phyloP scores from a whole-genome alignment of 345 rosid species.

The Draba incana region DNA sequence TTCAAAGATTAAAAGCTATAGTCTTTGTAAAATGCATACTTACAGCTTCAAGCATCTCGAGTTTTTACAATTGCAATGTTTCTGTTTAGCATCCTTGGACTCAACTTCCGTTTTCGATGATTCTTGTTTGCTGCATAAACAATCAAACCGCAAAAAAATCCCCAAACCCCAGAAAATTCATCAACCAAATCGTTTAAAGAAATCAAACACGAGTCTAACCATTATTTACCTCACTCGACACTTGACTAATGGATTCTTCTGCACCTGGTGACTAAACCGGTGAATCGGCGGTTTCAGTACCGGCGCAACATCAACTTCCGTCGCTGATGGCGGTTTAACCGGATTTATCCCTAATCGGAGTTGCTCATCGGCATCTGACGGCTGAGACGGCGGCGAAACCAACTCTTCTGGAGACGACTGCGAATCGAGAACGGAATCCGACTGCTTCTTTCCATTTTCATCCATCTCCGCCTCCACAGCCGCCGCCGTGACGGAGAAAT shows the following conservation, averaged over 20 bases:
- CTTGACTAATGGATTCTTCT: constrained; percentile 43
- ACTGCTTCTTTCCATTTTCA: constrained; percentile 31
- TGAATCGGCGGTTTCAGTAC: constrained; percentile 40
- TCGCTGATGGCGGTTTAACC: constrained; percentile 25
- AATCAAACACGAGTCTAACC: background rate
- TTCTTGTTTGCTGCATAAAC: constrained; percentile 51
- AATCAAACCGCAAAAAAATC: constrained; percentile 1
- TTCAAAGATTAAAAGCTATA: background rate
- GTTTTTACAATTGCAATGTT: constrained; percentile 74
- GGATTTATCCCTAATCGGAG: constrained; percentile 27
- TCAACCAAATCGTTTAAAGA: background rate
- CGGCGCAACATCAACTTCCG: constrained; percentile 36
- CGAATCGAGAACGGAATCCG: constrained; percentile 31
- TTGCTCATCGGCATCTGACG: constrained; percentile 19
- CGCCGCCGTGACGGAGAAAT: constrained; percentile 50
- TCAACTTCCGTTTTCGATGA: constrained; percentile 47
- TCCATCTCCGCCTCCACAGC: constrained; percentile 39
- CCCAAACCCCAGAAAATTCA: background rate
- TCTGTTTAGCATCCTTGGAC: constrained; percentile 61
- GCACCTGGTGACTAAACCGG: constrained; percentile 50
- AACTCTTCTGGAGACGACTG: constrained; percentile 24
- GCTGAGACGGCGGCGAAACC: background rate
- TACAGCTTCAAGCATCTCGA: constrained; percentile 84
- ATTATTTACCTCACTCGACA: constrained; percentile 42
- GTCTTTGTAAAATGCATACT: constrained; percentile 31